phyloP scores from a whole-genome alignment of 2,329 filamentous ascomycete genomes.

The Trichoderma atroviride region DNA sequence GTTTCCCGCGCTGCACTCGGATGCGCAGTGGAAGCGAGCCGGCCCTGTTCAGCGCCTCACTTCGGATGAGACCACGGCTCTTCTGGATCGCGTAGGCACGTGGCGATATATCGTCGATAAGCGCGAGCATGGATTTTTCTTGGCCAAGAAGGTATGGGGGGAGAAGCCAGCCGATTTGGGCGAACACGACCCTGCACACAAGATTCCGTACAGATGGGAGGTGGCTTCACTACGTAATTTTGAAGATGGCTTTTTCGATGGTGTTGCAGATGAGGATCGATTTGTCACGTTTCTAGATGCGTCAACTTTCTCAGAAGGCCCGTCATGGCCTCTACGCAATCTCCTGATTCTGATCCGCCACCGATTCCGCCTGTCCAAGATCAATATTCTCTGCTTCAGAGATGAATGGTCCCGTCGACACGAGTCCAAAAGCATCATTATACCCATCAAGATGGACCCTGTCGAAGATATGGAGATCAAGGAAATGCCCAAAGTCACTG shows the following conservation, averaged over 20 bases:
- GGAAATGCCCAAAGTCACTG: slow-evolving; percentile 84
- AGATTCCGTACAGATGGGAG: slow-evolving; percentile 72
- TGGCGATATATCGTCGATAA: slow-evolving; percentile 83
- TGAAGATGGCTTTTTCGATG: slow-evolving; percentile 85
- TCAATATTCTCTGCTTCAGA: slow-evolving; percentile 87
- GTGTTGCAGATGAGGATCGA: slow-evolving; percentile 69
- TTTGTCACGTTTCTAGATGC: slow-evolving; percentile 90
- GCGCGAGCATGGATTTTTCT: slow-evolving; percentile 90
- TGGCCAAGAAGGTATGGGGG: slow-evolving; percentile 74
- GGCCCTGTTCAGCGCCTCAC: slow-evolving; percentile 60
- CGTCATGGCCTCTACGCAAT: slow-evolving; percentile 92
- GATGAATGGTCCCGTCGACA: slow-evolving; percentile 79
- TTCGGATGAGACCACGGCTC: slow-evolving; percentile 69
- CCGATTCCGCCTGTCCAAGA: slow-evolving; percentile 73
- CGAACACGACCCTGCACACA: slow-evolving; percentile 48
- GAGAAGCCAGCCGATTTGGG: slow-evolving; percentile 48
- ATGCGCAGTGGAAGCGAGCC: slow-evolving; percentile 75
- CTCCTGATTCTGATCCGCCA: slow-evolving; percentile 82
- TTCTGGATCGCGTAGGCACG: slow-evolving; percentile 82
- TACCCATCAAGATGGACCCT: slow-evolving; percentile 63
- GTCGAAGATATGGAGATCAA: slow-evolving; percentile 47
- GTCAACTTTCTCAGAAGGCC: slow-evolving; percentile 83
- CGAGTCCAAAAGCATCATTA: slow-evolving; percentile 77
- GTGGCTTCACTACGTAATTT: slow-evolving; percentile 76
- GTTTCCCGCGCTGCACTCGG: slow-evolving; percentile 89